Evolutionary conservation across 1,284 basidiomycete species (phyloP), one percentile per base, ranked within the genome.

Genomic region (Fistulinella staudtii): DNA sequence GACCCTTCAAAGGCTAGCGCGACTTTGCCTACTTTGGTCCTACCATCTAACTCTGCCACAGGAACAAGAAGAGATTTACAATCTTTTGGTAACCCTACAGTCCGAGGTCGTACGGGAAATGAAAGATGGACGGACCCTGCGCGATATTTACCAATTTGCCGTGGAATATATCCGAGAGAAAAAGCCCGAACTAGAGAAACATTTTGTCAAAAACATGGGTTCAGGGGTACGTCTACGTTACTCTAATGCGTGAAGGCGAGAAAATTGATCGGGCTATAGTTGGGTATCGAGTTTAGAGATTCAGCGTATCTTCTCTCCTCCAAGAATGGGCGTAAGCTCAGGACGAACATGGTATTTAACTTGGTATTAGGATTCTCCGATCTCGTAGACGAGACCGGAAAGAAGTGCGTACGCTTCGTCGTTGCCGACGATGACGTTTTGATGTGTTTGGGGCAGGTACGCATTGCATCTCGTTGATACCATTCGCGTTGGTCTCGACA

Each of bases 251-350:
- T 25, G 18, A 7, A 9, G 11, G 30, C 5, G 4, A 3, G 35
- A 5, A 36, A 28, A 31, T 45, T 41, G 47, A 55, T 38, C 29
- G 33, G 11, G 34, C 35, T 46, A 7, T 57, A 94, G 91, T 94
- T 84, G 63, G 93, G 93, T 11, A 80, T 97, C 62, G 95, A 98
- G 65, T 97, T 95, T 69, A 83, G 94, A 25, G 95, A 99, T 63
- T 83, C 87, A 9, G 74, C 82, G 0, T 96, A 93, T 62, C 70
- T 93, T 3, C 72, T 98, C 28, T 87, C 83, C 3, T 55, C 82
- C 10, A 98, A 97, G 71, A 94, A 90, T 58, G 71, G 67, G 9
- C 80, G 87, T 11, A 69, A 70, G 24, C 64, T 98, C 43, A 81
- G 80, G 60, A 70, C 82, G 40, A 85, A 86, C 60, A 96, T 96